phyloP scores from a whole-genome alignment of 2,329 filamentous ascomycete genomes.

The Pezicula rhizophila region DNA sequence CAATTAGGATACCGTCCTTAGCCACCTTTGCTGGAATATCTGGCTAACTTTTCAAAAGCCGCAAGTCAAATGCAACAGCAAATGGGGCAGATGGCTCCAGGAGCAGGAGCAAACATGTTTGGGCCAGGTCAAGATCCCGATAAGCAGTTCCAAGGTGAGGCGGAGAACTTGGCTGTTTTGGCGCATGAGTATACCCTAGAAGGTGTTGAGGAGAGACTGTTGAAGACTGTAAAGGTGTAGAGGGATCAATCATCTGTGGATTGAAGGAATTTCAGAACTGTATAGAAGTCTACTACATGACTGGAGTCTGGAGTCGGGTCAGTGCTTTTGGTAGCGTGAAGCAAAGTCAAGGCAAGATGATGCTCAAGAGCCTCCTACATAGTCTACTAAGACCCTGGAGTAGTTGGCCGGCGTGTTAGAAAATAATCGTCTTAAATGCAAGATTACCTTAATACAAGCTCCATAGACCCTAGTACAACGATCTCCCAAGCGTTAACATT shows the following conservation, averaged over 20 bases:
- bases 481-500: no score
- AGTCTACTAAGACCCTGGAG: no score
- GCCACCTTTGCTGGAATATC: no score
- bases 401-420: no score
- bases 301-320: neutral
- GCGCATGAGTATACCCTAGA: conserved; percentile 91
- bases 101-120: conserved; percentile 65
- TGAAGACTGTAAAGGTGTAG: conserved; percentile 39
- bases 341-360: no score
- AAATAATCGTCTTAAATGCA: no score
- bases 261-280: neutral
- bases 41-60: conserved; percentile 44
- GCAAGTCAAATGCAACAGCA: conserved; percentile 87
- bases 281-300: neutral
- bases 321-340: no score
- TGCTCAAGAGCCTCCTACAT: no score
- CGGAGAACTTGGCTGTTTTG: conserved; percentile 91
- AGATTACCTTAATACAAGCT: no score
- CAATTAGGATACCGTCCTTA: no score
- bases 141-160: conserved; percentile 88
- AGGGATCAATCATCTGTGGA: neutral
- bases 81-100: conserved; percentile 67
- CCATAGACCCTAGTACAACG: no score
- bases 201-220: conserved; percentile 76
- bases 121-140: conserved; percentile 90